phyloP scores from a whole-genome alignment of 768 basidiomycete species.

The Termitomyces sp. region DNA sequence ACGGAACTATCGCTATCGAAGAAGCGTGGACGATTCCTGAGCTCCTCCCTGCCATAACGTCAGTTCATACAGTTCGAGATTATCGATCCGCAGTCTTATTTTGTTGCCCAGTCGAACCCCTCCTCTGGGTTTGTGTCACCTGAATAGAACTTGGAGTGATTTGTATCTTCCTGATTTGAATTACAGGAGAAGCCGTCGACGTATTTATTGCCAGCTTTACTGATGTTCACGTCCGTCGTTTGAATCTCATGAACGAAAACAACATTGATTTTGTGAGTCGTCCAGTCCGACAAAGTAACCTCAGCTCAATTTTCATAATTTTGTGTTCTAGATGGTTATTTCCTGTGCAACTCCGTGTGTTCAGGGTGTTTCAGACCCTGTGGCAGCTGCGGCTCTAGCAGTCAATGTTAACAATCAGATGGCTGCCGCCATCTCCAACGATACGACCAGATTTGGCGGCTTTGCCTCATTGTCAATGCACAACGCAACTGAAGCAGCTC shows the following conservation, averaged over 20 bases:
- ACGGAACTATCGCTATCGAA: conserved; percentile 35
- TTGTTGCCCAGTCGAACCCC: conserved; percentile 12
- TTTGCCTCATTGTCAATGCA: conserved; percentile 44
- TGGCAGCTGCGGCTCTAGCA: conserved; percentile 30
- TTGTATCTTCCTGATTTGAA: not conserved
- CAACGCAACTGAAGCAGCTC: conserved; percentile 37
- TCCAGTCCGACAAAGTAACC: not conserved
- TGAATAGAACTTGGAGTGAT: not conserved
- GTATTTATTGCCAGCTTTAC: conserved; percentile 31
- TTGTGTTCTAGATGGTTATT: conserved; percentile 31
- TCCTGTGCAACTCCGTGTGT: conserved; percentile 36
- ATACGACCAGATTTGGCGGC: conserved; percentile 37
- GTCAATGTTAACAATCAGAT: conserved; percentile 33
- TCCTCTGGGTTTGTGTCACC: conserved; percentile 19
- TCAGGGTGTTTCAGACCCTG: conserved; percentile 35
- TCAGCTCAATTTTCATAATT: not conserved
- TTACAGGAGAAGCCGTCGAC: conserved; percentile 26
- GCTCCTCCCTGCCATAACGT: conserved; percentile 26
- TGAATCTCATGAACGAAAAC: conserved; percentile 33
- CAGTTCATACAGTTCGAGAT: not conserved
- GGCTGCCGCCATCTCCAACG: conserved; percentile 34
- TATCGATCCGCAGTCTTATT: not conserved
- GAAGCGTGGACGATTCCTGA: conserved; percentile 38
- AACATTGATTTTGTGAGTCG: conserved; percentile 33
- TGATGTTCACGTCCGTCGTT: conserved; percentile 36